Evolutionary conservation across 805 yeast species (phyloP).

Genomic region (Cyberlindnera petersonii): DNA sequence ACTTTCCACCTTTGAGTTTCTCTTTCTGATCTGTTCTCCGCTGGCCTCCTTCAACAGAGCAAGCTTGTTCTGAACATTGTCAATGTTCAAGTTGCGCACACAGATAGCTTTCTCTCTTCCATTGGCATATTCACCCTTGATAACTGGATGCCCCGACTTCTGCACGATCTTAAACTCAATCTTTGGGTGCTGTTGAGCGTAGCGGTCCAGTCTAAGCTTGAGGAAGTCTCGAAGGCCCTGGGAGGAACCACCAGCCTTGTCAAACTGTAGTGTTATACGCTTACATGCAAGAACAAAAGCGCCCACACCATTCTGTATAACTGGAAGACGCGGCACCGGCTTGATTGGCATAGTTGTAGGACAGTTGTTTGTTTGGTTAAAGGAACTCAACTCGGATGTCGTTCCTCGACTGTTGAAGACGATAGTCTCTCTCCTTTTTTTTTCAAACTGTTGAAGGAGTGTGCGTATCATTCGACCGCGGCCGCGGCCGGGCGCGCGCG

Average conservation of each 20-base stretch:
- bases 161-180: slow-evolving; percentile 68
- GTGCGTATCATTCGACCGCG: slow-evolving; percentile 3
- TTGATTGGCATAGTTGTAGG: slow-evolving; percentile 51
- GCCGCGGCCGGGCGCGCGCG: too few species aligned
- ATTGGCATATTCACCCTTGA: slow-evolving; percentile 52
- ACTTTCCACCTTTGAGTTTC: slow-evolving; percentile 77
- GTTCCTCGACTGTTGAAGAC: not conserved
- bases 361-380: too few species aligned
- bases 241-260: slow-evolving; percentile 96
- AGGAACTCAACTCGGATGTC: too few species aligned
- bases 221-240: slow-evolving; percentile 74
- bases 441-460: not conserved
- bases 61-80: slow-evolving; percentile 61
- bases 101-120: slow-evolving; percentile 59
- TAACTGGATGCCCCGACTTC: slow-evolving; percentile 79
- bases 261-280: slow-evolving; percentile 70
- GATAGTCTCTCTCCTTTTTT: not conserved
- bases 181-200: slow-evolving; percentile 60
- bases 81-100: slow-evolving; percentile 65
- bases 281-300: slow-evolving; percentile 65
- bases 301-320: slow-evolving; percentile 73
- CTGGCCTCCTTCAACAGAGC: slow-evolving; percentile 60
- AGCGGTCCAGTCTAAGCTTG: slow-evolving; percentile 42
- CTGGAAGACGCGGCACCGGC: slow-evolving; percentile 54
- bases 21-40: slow-evolving; percentile 56